Evolutionary conservation across 768 basidiomycete genomes (phyloP), one percentile per base, ranked within the genome.

Genomic region (Suillus discolor): DNA sequence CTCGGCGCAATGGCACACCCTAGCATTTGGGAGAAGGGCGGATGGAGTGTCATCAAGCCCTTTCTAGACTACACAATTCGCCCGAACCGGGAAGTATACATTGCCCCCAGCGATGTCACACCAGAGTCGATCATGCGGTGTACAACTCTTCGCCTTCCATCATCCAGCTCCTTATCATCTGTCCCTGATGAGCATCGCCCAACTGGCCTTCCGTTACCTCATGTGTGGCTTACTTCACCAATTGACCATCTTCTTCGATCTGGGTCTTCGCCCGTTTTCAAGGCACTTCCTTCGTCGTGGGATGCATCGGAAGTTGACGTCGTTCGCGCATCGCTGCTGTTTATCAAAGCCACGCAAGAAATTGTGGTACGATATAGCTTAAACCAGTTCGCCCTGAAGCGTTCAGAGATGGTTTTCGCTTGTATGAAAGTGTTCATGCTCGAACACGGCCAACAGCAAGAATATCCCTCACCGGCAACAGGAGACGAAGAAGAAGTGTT

Each of bases 341-440:
- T 96, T n/a, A 81, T 84, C 2, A 80, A 81, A 49, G 76, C 85
- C 16, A 76, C 81, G 12, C 83, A 84, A 38, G 80, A 85, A 54
- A 74, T 85, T 6, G 71, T 89, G 39, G 67, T 71, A 18, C 72
- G 71, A 12, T 82, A 83, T 70, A 79, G 81, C 1, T 76, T 88
- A 42, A 67, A 63, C 1, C 66, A 71, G 28, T 83, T 85, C 39
- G 68, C 61, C 34, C 61, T 68, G 6, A 20, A 51, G 25, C 65
- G 72, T 0, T 67, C 71, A 16, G 71, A 80, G 9, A 74, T 88
- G 9, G 80, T 91, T 6, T 90, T 96, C 70, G 85, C 83, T 23
- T 91, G 94, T 68, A 96, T 97, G 93, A 93, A 93, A 69, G 87
- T 97, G 18, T 95, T 94, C 78, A 96, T 97, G 95, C 86, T 99